Percentiles rank a stretch among this genome's conserved stretches.
Conservation (phyloP, 2,329 filamentous ascomycete species). For the Hypoxylon sp. region DNA sequence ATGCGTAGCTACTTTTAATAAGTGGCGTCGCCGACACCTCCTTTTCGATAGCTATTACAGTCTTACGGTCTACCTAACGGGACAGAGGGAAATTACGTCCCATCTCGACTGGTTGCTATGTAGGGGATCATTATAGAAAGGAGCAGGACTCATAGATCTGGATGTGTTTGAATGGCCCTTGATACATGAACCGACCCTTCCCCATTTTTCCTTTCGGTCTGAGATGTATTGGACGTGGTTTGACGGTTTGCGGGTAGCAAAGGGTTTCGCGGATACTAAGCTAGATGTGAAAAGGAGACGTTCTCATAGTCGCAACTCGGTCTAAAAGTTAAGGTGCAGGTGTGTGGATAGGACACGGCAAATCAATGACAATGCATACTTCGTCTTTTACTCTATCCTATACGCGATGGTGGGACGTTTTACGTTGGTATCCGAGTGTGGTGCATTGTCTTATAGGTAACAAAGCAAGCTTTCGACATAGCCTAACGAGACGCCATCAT, state of each 20-base stretch:
- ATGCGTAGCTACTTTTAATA: constrained; percentile 82
- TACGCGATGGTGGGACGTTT: background rate
- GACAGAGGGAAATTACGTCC: background rate
- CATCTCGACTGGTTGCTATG: background rate
- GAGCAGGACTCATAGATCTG: background rate
- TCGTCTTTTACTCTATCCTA: background rate
- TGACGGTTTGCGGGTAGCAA: constrained; percentile 1
- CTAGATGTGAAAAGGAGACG: background rate
- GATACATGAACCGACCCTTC: background rate
- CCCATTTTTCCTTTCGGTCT: background rate
- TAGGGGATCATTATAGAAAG: constrained; percentile 1
- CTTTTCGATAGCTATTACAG: background rate
- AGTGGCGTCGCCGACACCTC: background rate
- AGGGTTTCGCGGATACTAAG: constrained; percentile 1
- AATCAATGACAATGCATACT: background rate
- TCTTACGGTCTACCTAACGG: background rate
- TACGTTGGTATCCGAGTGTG: background rate
- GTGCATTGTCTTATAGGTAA: background rate
- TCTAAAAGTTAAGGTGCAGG: background rate
- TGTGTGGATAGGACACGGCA: background rate
- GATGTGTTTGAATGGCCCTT: background rate
- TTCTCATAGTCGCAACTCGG: background rate
- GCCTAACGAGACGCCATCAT: background rate
- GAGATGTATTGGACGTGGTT: background rate
- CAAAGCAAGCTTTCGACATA: background rate